phyloP scores from a whole-genome alignment of 2,329 filamentous ascomycete species.

The Pyricularia sp. region DNA sequence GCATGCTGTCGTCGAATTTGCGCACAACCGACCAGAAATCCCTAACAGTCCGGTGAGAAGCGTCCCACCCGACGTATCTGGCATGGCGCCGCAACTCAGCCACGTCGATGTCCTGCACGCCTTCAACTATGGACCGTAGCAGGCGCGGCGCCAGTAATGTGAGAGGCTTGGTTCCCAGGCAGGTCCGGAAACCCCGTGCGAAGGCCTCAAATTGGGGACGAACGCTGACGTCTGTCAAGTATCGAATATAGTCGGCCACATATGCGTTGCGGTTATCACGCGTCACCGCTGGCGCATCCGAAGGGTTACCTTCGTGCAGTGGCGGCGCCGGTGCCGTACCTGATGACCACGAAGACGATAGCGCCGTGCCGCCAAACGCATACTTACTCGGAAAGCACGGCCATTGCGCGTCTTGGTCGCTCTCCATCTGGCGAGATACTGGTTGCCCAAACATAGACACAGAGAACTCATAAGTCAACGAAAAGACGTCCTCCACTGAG shows the following conservation, averaged over 20 bases:
- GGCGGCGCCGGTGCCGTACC: neutral
- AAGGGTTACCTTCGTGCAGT: slow-evolving; percentile 26
- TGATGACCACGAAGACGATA: neutral
- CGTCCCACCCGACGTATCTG: slow-evolving; percentile 74
- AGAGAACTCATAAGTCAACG: slow-evolving; percentile 81
- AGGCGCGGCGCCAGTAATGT: slow-evolving; percentile 60
- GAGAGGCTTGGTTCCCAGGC: slow-evolving; percentile 62
- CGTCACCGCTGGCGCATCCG: slow-evolving; percentile 66
- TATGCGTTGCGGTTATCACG: slow-evolving; percentile 70
- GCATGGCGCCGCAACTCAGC: slow-evolving; percentile 59
- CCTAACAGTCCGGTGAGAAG: slow-evolving; percentile 57
- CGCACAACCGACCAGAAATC: slow-evolving; percentile 81
- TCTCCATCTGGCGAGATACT: slow-evolving; percentile 46
- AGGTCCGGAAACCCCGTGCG: slow-evolving; percentile 67
- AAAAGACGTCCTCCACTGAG: slow-evolving; percentile 71
- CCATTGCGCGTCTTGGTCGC: slow-evolving; percentile 6
- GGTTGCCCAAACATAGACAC: slow-evolving; percentile 47
- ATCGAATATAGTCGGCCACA: slow-evolving; percentile 75
- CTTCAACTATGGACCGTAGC: slow-evolving; percentile 75
- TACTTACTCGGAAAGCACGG: slow-evolving; percentile 11
- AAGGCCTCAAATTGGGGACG: slow-evolving; percentile 73
- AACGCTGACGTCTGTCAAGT: slow-evolving; percentile 72
- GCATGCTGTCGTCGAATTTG: slow-evolving; percentile 57
- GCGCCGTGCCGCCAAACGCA: neutral
- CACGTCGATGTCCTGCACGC: slow-evolving; percentile 72